These are phyloP conservation scores for Stachybotrys echinatus DNA, from an alignment of 2,329 filamentous ascomycete genomes.

Conservation along the genomic window DNA sequence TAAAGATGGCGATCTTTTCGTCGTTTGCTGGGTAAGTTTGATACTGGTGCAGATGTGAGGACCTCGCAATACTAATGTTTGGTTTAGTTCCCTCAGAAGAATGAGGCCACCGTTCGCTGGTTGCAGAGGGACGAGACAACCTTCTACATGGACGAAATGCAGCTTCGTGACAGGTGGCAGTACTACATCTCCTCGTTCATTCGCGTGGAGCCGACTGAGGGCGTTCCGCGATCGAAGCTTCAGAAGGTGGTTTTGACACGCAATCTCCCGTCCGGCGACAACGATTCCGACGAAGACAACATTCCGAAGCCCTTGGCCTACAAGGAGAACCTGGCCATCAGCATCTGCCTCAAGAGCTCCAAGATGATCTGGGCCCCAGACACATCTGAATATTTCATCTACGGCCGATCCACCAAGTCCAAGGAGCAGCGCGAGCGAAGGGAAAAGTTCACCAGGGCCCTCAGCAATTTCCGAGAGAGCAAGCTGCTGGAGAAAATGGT, in stretches of 20 bases:
- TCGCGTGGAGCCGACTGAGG: conserved; percentile 82
- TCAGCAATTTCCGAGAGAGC: conserved; percentile 58
- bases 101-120: conserved; percentile 68
- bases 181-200: conserved; percentile 94
- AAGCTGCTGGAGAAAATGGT: conserved; percentile 77
- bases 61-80: conserved; percentile 21
- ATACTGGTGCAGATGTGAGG: not conserved
- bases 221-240: conserved; percentile 59
- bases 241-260: conserved; percentile 66
- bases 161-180: conserved; percentile 79
- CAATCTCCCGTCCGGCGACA: conserved; percentile 60
- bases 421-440: conserved; percentile 56
- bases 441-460: conserved; percentile 46
- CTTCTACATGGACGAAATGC: conserved; percentile 84
- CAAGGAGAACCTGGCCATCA: conserved; percentile 63
- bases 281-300: conserved; percentile 58
- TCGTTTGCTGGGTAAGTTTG: conserved; percentile 78
- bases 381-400: conserved; percentile 67
- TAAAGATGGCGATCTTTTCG: conserved; percentile 88
- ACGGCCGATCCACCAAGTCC: conserved; percentile 62
- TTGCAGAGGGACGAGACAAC: conserved; percentile 65
- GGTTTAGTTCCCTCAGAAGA: conserved; percentile 59
- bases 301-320: conserved; percentile 57
- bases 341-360: conserved; percentile 72
- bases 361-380: conserved; percentile 72